Percentiles rank a stretch among this genome's conserved stretches.
Conservation (phyloP, 1,284 basidiomycete species). For the Trichosporon inkin region DNA sequence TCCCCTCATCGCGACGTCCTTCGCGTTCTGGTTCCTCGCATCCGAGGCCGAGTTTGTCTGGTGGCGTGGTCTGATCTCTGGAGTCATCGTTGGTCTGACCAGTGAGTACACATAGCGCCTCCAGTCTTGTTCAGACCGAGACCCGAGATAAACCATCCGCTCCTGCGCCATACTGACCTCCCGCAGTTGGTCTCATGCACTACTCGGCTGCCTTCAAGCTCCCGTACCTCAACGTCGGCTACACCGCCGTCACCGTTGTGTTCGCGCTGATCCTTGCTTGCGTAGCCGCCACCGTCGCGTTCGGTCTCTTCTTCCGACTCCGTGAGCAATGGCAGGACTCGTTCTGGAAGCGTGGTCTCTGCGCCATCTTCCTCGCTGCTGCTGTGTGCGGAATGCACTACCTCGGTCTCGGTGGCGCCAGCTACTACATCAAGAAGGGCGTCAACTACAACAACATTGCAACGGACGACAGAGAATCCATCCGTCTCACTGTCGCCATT, state of each 20-base stretch:
- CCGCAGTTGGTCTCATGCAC: slow-evolving; percentile 51
- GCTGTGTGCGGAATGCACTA: slow-evolving; percentile 57
- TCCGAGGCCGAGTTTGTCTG: slow-evolving; percentile 48
- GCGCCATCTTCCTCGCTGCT: slow-evolving; percentile 49
- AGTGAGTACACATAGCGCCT: slow-evolving; percentile 54
- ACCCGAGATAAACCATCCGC: not conserved
- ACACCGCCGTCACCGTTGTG: slow-evolving; percentile 49
- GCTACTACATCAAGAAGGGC: slow-evolving; percentile 44
- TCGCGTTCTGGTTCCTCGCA: slow-evolving; percentile 54
- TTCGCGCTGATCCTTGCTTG: slow-evolving; percentile 53
- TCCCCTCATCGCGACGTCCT: slow-evolving; percentile 51
- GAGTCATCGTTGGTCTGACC: slow-evolving; percentile 73
- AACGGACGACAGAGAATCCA: slow-evolving; percentile 32
- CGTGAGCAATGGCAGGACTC: slow-evolving; percentile 54
- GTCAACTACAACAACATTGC: slow-evolving; percentile 7
- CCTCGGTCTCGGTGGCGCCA: slow-evolving; percentile 52
- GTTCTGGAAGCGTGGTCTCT: slow-evolving; percentile 53
- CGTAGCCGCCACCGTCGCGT: slow-evolving; percentile 51
- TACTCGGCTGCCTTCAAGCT: slow-evolving; percentile 53
- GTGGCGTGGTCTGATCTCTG: slow-evolving; percentile 53
- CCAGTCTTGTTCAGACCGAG: too few species aligned
- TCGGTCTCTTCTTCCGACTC: slow-evolving; percentile 54
- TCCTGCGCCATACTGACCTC: slow-evolving; percentile 18
- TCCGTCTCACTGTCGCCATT: slow-evolving; percentile 50
- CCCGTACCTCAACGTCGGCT: slow-evolving; percentile 37